A percentile compares a stretch with the other conserved stretches of the same genome.
These are phyloP conservation scores for Cyphellophora attinorum DNA, from an alignment of 2,329 filamentous ascomycete species.

Conservation along the genomic window DNA sequence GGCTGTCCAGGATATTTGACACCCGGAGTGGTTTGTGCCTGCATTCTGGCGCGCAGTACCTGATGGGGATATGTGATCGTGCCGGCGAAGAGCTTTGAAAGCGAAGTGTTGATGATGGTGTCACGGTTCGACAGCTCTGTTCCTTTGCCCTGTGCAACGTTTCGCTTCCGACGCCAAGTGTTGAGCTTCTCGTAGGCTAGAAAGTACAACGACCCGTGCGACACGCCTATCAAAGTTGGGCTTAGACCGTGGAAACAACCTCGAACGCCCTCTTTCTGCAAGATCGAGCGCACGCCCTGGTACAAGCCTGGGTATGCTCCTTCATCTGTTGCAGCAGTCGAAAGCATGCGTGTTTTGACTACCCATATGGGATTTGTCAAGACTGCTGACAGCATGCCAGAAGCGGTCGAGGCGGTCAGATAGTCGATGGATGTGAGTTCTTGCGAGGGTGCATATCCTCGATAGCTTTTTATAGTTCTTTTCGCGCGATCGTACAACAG, in stretches of 20 bases:
- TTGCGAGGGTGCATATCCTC: conserved; percentile 20
- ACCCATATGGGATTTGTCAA: conserved; percentile 97
- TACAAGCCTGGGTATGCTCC: conserved; percentile 76
- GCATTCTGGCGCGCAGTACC: conserved; percentile 76
- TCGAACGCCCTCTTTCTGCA: conserved; percentile 58
- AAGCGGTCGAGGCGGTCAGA: conserved; percentile 62
- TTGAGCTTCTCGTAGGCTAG: conserved; percentile 79
- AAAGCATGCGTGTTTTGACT: conserved; percentile 93
- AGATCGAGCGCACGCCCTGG: conserved; percentile 59
- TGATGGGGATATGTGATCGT: conserved; percentile 90
- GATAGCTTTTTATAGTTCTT: conserved; percentile 36
- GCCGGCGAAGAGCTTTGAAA: conserved; percentile 82
- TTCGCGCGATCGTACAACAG: conserved; percentile 58
- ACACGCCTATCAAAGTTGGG: conserved; percentile 75
- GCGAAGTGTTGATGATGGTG: conserved; percentile 68
- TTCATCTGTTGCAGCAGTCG: conserved; percentile 61
- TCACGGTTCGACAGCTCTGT: conserved; percentile 57
- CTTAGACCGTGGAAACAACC: conserved; percentile 85
- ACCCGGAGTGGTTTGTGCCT: conserved; percentile 59
- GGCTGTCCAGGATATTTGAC: conserved; percentile 49
- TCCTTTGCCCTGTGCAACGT: conserved; percentile 13
- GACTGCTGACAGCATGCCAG: conserved; percentile 65
- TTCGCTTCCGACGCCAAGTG: conserved; percentile 20
- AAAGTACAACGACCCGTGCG: conserved; percentile 90
- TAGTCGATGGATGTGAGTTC: conserved; percentile 56